A percentile compares a stretch with the other conserved stretches of the same genome.
phyloP scores from a whole-genome alignment of 305 asterid species.

The Fraxinus sp. region DNA sequence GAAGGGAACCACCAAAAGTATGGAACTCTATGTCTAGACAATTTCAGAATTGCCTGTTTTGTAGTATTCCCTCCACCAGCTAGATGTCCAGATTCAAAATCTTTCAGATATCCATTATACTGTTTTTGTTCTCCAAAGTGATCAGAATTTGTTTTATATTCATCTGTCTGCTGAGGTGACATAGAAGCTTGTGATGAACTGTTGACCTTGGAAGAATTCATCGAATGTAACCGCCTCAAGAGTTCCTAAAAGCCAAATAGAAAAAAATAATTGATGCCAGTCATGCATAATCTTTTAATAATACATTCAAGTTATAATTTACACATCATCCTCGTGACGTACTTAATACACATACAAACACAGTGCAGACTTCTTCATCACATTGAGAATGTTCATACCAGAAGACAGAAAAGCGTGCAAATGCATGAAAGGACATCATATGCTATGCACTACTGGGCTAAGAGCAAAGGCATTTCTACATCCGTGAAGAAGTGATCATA shows the following conservation, averaged over 20 bases:
- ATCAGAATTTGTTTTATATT: conserved; percentile 28
- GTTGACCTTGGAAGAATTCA: conserved; percentile 44
- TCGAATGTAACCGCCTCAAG: conserved; percentile 64
- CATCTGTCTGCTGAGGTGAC: conserved; percentile 40
- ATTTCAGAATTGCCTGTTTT: conserved; percentile 55
- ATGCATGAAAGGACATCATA: conserved; percentile 3
- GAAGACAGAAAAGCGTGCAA: conserved; percentile 8
- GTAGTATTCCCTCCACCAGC: conserved; percentile 30
- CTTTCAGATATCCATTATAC: conserved; percentile 32
- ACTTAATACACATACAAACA: not conserved
- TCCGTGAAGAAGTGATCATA: conserved; percentile 6
- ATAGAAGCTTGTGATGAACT: conserved; percentile 46
- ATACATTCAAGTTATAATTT: conserved; percentile 3
- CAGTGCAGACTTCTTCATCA: not conserved
- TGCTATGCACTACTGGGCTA: conserved; percentile 10
- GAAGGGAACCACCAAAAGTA: conserved; percentile 65
- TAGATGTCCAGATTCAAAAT: conserved; percentile 31
- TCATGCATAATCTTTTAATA: not conserved
- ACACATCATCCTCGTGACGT: not conserved
- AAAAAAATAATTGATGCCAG: not conserved
- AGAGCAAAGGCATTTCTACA: conserved; percentile 19
- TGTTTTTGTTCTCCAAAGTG: conserved; percentile 32
- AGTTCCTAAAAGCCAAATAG: conserved; percentile 50
- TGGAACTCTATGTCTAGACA: conserved; percentile 49
- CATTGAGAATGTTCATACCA: not conserved